Evolutionary conservation across 1,284 basidiomycete species (phyloP).

Genomic region (Ganoderma lingzhi): DNA sequence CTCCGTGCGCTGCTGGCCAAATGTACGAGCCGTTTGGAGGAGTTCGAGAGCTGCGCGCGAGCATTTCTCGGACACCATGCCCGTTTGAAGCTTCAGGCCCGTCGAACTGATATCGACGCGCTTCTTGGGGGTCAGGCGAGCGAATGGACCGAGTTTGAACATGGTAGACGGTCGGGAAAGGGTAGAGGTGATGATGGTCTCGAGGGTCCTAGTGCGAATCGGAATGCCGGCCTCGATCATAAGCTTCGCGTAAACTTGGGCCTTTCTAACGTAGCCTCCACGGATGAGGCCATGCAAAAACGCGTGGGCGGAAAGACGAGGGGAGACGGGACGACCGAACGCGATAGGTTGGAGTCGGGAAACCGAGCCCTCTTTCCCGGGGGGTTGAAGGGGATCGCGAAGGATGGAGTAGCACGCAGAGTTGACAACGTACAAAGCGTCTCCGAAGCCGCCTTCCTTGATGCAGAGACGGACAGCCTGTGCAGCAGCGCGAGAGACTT

Average conservation of each 20-base stretch:
- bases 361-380: not conserved
- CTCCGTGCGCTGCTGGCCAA: constrained; percentile 60
- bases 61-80: constrained; percentile 43
- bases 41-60: constrained; percentile 62
- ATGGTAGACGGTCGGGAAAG: constrained; percentile 28
- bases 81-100: constrained; percentile 36
- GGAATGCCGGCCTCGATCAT: constrained; percentile 62
- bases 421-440: constrained; percentile 65
- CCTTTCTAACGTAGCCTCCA: constrained; percentile 54
- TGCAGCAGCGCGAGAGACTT: constrained; percentile 59
- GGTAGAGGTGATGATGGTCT: constrained; percentile 52
- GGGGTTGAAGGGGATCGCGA: constrained; percentile 20
- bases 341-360: constrained; percentile 47
- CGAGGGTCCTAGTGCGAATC: constrained; percentile 56
- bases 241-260: constrained; percentile 54
- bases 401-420: constrained; percentile 58
- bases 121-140: constrained; percentile 21
- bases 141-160: constrained; percentile 26
- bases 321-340: constrained; percentile 59
- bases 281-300: constrained; percentile 72
- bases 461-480: constrained; percentile 60
- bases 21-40: constrained; percentile 59
- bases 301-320: constrained; percentile 65
- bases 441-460: constrained; percentile 50
- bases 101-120: constrained; percentile 17